These are phyloP conservation scores for Fusarium torreyae DNA, from an alignment of 2,329 filamentous ascomycete species.

Conservation along the genomic window DNA sequence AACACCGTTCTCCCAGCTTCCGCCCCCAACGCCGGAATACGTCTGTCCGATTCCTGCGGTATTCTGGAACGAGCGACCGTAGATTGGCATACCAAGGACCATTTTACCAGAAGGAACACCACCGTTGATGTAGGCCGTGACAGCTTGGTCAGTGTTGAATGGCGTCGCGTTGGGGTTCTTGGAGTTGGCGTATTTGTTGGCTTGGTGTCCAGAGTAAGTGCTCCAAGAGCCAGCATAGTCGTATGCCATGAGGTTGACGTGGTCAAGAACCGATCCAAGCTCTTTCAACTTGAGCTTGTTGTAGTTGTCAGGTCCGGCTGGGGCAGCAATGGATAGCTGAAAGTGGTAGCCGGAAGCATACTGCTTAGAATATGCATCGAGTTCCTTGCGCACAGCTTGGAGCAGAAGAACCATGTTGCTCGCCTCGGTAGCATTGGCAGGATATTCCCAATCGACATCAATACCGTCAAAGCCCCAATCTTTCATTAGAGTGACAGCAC, in stretches of 20 bases:
- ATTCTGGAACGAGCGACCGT: conserved; percentile 77
- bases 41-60: conserved; percentile 44
- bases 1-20: conserved; percentile 80
- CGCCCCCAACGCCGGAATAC: conserved; percentile 72
- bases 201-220: conserved; percentile 73
- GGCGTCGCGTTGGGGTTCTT: conserved; percentile 72
- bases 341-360: conserved; percentile 62
- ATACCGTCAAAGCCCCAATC: conserved; percentile 74
- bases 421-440: conserved; percentile 55
- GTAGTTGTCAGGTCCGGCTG: conserved; percentile 65
- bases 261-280: conserved; percentile 66
- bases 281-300: conserved; percentile 61
- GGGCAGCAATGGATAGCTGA: conserved; percentile 65
- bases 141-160: conserved; percentile 75
- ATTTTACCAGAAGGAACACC: conserved; percentile 77
- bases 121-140: conserved; percentile 73
- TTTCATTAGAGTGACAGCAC: conserved; percentile 77
- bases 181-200: conserved; percentile 75
- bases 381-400: conserved; percentile 58
- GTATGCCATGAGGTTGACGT: conserved; percentile 79
- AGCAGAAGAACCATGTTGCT: conserved; percentile 60
- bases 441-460: conserved; percentile 60
- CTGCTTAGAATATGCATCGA: conserved; percentile 62
- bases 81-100: conserved; percentile 83
- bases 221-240: conserved; percentile 82